Evolutionary conservation across 345 rosid species (phyloP).

Genomic region (Syzygium aqueum): DNA sequence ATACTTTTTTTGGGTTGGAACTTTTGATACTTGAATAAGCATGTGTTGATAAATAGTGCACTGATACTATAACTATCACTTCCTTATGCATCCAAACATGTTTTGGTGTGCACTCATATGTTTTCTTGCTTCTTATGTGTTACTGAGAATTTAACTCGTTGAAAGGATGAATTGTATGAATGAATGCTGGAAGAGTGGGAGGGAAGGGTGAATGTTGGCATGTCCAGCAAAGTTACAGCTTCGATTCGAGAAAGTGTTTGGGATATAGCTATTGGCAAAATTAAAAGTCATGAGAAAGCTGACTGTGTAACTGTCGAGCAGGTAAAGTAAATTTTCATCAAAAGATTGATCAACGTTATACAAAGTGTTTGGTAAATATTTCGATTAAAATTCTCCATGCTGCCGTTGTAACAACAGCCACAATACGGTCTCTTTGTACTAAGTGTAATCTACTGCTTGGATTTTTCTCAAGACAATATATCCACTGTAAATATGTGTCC

Average conservation of each 20-base stretch:
- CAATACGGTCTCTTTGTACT: background rate
- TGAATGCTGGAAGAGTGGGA: background rate
- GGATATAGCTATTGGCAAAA: background rate
- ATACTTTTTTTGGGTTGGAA: background rate
- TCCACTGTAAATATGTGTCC: background rate
- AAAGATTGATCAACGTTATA: background rate
- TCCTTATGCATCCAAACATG: background rate
- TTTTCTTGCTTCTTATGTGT: background rate
- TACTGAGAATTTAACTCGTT: background rate
- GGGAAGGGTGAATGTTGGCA: background rate
- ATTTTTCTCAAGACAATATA: background rate
- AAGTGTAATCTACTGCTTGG: background rate
- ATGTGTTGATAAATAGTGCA: rapidly evolving
- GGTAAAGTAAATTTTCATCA: too few relatives aligned
- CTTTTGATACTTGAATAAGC: background rate
- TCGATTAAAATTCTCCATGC: background rate
- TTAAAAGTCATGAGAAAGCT: background rate
- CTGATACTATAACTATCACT: background rate
- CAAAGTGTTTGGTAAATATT: background rate
- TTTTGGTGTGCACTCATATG: background rate
- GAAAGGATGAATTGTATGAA: background rate
- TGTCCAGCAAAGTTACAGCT: background rate
- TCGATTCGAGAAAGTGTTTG: background rate
- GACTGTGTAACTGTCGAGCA: background rate
- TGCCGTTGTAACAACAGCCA: rapidly evolving